These are phyloP conservation scores for Pythium graminicola DNA, from an alignment of 352 stramenopile genomes.

Conservation along the genomic window DNA sequence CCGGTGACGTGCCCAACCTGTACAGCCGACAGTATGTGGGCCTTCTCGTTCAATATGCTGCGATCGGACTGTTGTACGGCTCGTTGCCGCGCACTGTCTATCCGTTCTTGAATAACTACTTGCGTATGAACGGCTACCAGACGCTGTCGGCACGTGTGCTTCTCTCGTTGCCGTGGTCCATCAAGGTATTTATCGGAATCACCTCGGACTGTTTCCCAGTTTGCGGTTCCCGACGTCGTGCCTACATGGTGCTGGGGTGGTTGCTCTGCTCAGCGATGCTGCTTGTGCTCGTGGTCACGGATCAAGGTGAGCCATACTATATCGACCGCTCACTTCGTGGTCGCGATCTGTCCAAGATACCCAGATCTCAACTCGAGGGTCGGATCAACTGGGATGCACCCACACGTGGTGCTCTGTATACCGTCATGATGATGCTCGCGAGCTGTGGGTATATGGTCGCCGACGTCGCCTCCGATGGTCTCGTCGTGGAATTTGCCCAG, in stretches of 20 bases:
- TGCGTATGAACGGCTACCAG: conserved; percentile 61
- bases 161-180: conserved; percentile 50
- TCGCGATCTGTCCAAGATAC: conserved; percentile 9
- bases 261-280: conserved; percentile 45
- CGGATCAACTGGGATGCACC: conserved; percentile 30
- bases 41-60: conserved; percentile 61
- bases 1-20: conserved; percentile 42
- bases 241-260: conserved; percentile 73
- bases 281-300: conserved; percentile 36
- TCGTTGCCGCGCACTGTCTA: conserved; percentile 55
- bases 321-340: conserved; percentile 35
- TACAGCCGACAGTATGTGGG: conserved; percentile 48
- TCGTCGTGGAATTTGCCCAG: conserved; percentile 40
- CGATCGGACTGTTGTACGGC: conserved; percentile 56
- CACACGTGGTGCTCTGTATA: conserved; percentile 17
- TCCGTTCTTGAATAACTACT: conserved; percentile 69
- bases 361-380: conserved; percentile 11
- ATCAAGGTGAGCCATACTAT: conserved; percentile 47
- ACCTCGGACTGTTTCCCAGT: conserved; percentile 60
- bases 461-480: conserved; percentile 34
- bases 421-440: conserved; percentile 35
- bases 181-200: conserved; percentile 64
- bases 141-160: conserved; percentile 54
- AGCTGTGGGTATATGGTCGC: conserved; percentile 35
- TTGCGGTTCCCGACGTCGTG: conserved; percentile 44